Percentiles rank a stretch among this genome's conserved stretches.
Evolutionary conservation across 352 stramenopile species (phyloP).

Genomic region (Phytophthora fragariae): DNA sequence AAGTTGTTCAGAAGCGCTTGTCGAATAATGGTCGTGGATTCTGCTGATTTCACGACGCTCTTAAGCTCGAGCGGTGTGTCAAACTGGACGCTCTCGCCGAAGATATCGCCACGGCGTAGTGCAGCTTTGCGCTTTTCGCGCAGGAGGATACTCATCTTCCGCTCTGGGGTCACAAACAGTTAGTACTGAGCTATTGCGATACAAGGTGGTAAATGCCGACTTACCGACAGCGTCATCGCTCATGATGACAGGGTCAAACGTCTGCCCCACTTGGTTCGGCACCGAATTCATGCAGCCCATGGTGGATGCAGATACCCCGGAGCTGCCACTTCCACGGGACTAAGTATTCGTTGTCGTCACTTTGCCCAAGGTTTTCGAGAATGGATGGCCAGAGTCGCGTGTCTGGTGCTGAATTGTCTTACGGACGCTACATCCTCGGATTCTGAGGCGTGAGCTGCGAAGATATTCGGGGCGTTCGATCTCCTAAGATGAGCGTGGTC

Average conservation of each 20-base stretch:
- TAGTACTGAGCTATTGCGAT: not conserved
- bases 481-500: slow-evolving; percentile 25
- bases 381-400: slow-evolving; percentile 14
- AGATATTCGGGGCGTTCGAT: slow-evolving; percentile 17
- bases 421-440: slow-evolving; percentile 24
- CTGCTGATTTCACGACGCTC: slow-evolving; percentile 50
- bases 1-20: slow-evolving; percentile 73
- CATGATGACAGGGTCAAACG: slow-evolving; percentile 54
- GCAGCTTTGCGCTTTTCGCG: slow-evolving; percentile 73
- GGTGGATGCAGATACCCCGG: slow-evolving; percentile 4
- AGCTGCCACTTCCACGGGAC: slow-evolving; percentile 8
- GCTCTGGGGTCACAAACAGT: slow-evolving; percentile 30
- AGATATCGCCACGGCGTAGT: slow-evolving; percentile 68
- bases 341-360: slow-evolving; percentile 11
- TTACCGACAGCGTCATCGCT: slow-evolving; percentile 42
- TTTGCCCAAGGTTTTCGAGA: slow-evolving; percentile 23
- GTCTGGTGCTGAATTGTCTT: slow-evolving; percentile 16
- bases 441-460: slow-evolving; percentile 21
- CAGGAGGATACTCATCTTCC: slow-evolving; percentile 68
- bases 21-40: slow-evolving; percentile 57
- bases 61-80: slow-evolving; percentile 53
- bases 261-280: slow-evolving; percentile 48
- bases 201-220: not conserved
- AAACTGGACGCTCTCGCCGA: slow-evolving; percentile 75
- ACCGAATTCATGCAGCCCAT: slow-evolving; percentile 80